These are phyloP conservation scores for Claviceps pazoutovae DNA, from an alignment of 2,329 filamentous ascomycete genomes.

Conservation along the genomic window DNA sequence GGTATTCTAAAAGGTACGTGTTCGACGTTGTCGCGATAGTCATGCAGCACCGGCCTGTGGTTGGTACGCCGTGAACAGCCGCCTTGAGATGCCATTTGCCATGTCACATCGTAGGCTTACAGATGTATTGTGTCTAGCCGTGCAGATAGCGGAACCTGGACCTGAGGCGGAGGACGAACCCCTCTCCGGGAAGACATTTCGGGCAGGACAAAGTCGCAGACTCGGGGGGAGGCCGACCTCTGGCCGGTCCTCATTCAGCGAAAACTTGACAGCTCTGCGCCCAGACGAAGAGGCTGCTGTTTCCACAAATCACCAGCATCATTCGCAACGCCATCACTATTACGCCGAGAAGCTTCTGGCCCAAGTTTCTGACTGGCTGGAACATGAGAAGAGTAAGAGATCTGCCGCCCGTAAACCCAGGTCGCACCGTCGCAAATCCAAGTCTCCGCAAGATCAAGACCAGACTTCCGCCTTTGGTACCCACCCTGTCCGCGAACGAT, in stretches of 20 bases:
- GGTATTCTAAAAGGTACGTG: constrained; percentile 28
- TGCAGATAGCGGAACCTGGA: constrained; percentile 43
- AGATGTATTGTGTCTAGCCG: constrained; percentile 23
- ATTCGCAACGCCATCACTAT: constrained; percentile 22
- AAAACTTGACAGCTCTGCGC: constrained; percentile 15
- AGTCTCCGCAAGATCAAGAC: constrained; percentile 19
- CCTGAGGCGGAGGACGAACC: constrained; percentile 21
- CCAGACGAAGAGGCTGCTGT: constrained; percentile 15
- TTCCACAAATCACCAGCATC: constrained; percentile 13
- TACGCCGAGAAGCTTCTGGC: constrained; percentile 47
- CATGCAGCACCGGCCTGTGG: not conserved
- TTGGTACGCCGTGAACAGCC: not conserved
- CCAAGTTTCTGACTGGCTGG: constrained; percentile 72
- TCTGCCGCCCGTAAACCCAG: constrained; percentile 25
- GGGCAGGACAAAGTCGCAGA: constrained; percentile 19
- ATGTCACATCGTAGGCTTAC: constrained; percentile 9
- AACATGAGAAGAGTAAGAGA: constrained; percentile 60
- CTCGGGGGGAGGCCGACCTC: constrained; percentile 24
- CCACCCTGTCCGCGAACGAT: constrained; percentile 19
- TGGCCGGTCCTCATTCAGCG: constrained; percentile 31
- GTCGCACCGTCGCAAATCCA: constrained; percentile 28
- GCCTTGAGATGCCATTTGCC: not conserved
- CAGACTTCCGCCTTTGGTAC: constrained; percentile 8
- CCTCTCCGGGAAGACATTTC: constrained; percentile 17
- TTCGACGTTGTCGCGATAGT: not conserved